Conservation (phyloP, 345 rosid genomes). For the Trapa bicornis region DNA sequence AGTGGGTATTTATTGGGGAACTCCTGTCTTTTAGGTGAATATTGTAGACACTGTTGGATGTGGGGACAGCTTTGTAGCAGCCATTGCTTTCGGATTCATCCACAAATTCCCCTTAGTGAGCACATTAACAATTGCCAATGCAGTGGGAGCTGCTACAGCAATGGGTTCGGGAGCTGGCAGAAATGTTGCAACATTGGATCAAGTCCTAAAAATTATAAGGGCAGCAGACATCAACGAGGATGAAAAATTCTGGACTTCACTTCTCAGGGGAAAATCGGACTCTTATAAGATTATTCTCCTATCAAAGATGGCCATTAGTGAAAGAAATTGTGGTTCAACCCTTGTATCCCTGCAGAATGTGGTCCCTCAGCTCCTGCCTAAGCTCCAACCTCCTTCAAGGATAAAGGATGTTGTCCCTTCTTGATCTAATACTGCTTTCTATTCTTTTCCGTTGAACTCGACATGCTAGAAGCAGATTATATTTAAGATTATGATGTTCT, state of each 20-base stretch:
- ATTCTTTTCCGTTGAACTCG: neutral
- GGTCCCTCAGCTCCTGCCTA: conserved; percentile 54
- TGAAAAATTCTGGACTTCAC: conserved; percentile 40
- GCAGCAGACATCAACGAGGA: conserved; percentile 57
- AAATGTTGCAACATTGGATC: conserved; percentile 61
- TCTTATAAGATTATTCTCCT: conserved; percentile 34
- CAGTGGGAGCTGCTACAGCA: conserved; percentile 98
- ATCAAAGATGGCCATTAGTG: conserved; percentile 29
- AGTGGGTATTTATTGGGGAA: neutral
- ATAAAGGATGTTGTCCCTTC: conserved; percentile 31
- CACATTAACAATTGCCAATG: conserved; percentile 80
- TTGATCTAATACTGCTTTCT: conserved; percentile 16
- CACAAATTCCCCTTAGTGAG: conserved; percentile 50
- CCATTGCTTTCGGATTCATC: conserved; percentile 83
- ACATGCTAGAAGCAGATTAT: neutral
- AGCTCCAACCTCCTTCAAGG: conserved; percentile 34
- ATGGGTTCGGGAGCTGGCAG: conserved; percentile 99
- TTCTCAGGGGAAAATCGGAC: conserved; percentile 25
- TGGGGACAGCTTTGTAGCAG: conserved; percentile 98
- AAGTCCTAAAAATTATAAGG: conserved; percentile 51
- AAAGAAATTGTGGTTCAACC: conserved; percentile 20
- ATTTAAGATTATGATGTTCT: neutral
- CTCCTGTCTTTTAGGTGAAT: conserved; percentile 37
- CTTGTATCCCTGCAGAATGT: conserved; percentile 35
- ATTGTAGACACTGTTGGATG: conserved; percentile 91